Conservation (phyloP, 1,284 basidiomycete genomes). For the Cryptococcus amylolentus region DNA sequence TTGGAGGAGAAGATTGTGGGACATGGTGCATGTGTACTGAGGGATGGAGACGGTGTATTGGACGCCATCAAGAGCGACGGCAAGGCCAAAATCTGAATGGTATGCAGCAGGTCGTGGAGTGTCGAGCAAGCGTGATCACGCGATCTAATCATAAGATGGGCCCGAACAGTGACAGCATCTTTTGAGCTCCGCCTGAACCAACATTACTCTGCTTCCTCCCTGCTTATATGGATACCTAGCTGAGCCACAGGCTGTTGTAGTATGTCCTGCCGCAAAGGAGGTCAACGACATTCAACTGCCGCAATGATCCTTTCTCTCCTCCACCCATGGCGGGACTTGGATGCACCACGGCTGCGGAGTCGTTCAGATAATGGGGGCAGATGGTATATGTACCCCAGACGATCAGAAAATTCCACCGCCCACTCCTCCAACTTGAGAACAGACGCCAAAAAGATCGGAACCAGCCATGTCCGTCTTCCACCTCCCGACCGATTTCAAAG, state of each 20-base stretch:
- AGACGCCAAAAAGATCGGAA: no score
- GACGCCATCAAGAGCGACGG: slow-evolving; percentile 46
- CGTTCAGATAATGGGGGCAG: neutral
- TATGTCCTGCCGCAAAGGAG: no score
- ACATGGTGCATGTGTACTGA: slow-evolving; percentile 71
- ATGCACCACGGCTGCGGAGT: neutral
- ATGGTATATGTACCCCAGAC: neutral
- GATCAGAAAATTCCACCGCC: neutral
- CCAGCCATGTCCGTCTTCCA: no score
- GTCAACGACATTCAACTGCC: no score
- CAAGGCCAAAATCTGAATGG: slow-evolving; percentile 1
- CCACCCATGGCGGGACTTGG: neutral
- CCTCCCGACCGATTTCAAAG: no score
- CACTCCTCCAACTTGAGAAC: neutral
- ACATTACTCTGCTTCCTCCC: no score
- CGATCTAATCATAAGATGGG: neutral
- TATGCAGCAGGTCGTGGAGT: neutral
- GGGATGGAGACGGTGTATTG: slow-evolving; percentile 58
- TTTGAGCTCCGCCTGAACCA: neutral
- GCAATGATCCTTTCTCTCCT: no score
- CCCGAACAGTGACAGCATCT: neutral
- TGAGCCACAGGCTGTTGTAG: no score
- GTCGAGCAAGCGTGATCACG: neutral
- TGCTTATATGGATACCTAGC: no score
- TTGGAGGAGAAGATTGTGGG: slow-evolving; percentile 62